A percentile compares a stretch with the other conserved stretches of the same genome.
phyloP scores from a whole-genome alignment of 148 eudicot species.

The Vaccinium vitisidaea region DNA sequence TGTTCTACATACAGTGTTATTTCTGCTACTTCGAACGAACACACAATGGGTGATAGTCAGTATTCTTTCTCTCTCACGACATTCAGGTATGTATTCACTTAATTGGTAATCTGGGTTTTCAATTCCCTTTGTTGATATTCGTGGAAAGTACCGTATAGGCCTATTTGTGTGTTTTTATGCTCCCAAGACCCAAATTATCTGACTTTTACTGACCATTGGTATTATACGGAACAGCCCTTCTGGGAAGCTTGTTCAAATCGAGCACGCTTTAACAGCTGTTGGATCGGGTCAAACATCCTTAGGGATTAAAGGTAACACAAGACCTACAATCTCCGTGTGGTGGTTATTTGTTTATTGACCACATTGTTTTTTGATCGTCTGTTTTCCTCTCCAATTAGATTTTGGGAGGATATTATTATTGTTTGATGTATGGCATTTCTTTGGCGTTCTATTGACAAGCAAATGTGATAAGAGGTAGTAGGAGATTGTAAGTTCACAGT shows the following conservation, averaged over 20 bases:
- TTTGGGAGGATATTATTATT: no score
- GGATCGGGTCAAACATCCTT: constrained; percentile 97
- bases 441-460: not conserved
- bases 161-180: not conserved
- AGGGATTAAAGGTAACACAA: constrained; percentile 76
- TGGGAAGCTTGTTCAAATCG: constrained; percentile 97
- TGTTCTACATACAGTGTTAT: constrained; percentile 7
- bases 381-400: not conserved
- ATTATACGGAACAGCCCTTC: constrained; percentile 55
- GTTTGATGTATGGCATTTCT: no score
- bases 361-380: no score
- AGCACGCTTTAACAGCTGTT: constrained; percentile 93
- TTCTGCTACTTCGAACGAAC: not conserved
- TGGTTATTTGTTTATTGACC: not conserved
- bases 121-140: not conserved
- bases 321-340: not conserved
- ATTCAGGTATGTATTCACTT: constrained; percentile 54
- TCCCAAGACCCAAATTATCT: not conserved
- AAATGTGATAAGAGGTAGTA: not conserved
- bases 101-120: not conserved
- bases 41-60: constrained; percentile 88
- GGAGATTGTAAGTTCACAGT: not conserved
- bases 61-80: constrained; percentile 98
- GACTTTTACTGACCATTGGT: not conserved
- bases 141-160: not conserved